These are phyloP conservation scores for Volvox africanus DNA, from an alignment of 139 green algal genomes.

Conservation along the genomic window DNA sequence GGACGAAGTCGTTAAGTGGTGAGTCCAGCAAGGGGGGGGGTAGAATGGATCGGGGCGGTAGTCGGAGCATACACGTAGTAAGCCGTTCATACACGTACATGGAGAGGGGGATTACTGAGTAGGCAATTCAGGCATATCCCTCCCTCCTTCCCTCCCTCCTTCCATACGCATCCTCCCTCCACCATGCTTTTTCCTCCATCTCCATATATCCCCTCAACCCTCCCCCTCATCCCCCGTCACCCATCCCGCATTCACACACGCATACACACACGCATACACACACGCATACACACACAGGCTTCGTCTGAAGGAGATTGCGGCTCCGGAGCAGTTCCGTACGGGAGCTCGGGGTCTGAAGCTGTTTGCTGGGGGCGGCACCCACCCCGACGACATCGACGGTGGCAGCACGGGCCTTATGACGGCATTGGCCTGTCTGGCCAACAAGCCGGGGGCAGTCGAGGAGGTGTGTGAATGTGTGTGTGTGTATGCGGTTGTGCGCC, in stretches of 20 bases:
- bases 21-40: too few relatives aligned
- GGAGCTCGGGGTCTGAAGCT: slow-evolving; percentile 17
- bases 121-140: too few relatives aligned
- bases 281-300: not conserved
- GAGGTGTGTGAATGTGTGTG: slow-evolving; percentile 14
- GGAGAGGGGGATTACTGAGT: too few relatives aligned
- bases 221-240: not conserved
- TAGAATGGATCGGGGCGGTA: too few relatives aligned
- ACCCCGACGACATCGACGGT: slow-evolving; percentile 46
- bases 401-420: slow-evolving; percentile 25
- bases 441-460: slow-evolving; percentile 32
- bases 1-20: slow-evolving; percentile 36
- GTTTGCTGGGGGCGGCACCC: slow-evolving; percentile 34
- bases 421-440: slow-evolving; percentile 33
- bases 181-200: not conserved
- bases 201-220: not conserved
- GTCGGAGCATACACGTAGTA: too few relatives aligned
- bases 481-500: not conserved
- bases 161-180: not conserved
- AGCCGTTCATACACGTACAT: too few relatives aligned
- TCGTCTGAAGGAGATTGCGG: slow-evolving; percentile 41
- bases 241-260: not conserved
- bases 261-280: not conserved
- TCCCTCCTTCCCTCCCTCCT: not conserved
- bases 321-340: slow-evolving; percentile 34